Percentiles rank a stretch among this genome's conserved stretches.
Conservation (phyloP, 1,284 basidiomycete species). For the Rhodotorula sp. region DNA sequence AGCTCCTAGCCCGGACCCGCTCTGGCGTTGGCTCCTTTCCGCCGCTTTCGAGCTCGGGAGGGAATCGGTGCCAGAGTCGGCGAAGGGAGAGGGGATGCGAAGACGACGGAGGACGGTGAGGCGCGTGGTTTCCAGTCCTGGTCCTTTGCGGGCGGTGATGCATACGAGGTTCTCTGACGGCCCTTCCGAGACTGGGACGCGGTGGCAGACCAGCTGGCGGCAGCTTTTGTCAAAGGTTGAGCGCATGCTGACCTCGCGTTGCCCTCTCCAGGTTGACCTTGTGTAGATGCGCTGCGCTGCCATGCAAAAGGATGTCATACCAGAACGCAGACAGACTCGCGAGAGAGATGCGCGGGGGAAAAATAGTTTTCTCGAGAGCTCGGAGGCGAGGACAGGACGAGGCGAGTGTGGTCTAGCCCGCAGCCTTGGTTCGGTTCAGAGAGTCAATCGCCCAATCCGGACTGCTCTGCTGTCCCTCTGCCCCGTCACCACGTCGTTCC, state of each 20-base stretch:
- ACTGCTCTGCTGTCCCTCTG: no score
- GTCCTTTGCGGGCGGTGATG: constrained; percentile 5
- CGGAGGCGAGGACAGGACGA: not conserved
- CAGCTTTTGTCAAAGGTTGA: no score
- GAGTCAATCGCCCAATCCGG: no score
- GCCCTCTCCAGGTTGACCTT: not conserved
- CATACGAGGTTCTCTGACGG: constrained; percentile 14
- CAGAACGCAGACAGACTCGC: not conserved
- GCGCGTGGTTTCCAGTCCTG: not conserved
- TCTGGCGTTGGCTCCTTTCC: not conserved
- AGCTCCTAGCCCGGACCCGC: not conserved
- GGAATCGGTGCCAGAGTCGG: not conserved
- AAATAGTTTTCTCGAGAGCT: not conserved
- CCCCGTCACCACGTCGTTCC: constrained; percentile 18
- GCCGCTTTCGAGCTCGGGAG: not conserved
- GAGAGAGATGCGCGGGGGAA: not conserved
- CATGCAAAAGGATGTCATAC: not conserved
- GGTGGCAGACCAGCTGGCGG: not conserved
- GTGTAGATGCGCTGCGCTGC: no score
- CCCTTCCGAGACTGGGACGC: not conserved
- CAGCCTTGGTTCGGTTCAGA: not conserved
- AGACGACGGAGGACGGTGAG: not conserved
- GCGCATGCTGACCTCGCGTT: not conserved
- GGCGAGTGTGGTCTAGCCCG: not conserved
- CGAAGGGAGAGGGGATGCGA: not conserved